Evolutionary conservation across 495 filamentous ascomycete genomes (phyloP).

Genomic region (Penicillium daleae): DNA sequence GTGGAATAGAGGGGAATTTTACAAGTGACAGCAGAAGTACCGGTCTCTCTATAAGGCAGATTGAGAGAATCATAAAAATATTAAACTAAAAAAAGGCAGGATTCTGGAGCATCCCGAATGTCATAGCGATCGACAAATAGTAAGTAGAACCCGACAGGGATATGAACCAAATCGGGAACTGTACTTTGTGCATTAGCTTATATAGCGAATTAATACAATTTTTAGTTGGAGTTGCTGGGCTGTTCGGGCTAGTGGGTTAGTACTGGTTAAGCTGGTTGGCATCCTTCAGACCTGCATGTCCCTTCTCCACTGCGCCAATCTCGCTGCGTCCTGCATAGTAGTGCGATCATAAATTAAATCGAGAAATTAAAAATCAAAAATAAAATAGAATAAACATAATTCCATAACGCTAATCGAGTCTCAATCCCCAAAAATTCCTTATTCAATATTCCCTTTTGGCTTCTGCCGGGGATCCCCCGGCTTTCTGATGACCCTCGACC

Average conservation of each 20-base stretch:
- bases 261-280: not conserved
- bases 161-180: constrained; percentile 3
- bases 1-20: not conserved
- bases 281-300: constrained; percentile 8
- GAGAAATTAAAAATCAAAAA: constrained; percentile 1
- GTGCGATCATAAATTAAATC: constrained; percentile 5
- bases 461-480: constrained; percentile 26
- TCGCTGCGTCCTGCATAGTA: constrained; percentile 2
- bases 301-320: constrained; percentile 3
- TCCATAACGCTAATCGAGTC: not conserved
- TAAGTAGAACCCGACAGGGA: not conserved
- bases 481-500: constrained; percentile 24
- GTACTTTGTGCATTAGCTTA: constrained; percentile 9
- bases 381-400: not conserved
- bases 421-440: not conserved
- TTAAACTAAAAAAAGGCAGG: not conserved
- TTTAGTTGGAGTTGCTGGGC: not conserved
- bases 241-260: not conserved
- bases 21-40: not conserved
- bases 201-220: not conserved
- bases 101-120: not conserved
- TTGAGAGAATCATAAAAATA: not conserved
- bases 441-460: not conserved
- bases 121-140: constrained; percentile 7
- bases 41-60: no score